These are phyloP conservation scores for Ailanthus altissimus DNA, from an alignment of 345 rosid species.

Conservation along the genomic window DNA sequence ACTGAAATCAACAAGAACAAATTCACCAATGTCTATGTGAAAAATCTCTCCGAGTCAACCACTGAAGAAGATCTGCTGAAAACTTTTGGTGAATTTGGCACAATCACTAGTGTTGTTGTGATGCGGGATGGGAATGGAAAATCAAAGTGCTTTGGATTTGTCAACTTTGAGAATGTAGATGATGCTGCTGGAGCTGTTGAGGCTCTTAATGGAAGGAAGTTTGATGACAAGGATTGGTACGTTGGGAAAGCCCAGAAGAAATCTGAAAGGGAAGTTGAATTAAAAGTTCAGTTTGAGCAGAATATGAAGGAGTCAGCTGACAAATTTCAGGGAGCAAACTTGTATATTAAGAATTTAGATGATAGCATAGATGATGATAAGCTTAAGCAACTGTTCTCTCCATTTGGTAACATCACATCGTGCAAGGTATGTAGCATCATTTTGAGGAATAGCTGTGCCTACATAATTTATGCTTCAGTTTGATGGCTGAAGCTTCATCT, in stretches of 20 bases:
- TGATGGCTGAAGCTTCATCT: slow-evolving; percentile 9
- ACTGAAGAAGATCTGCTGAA: slow-evolving; percentile 77
- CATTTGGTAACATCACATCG: slow-evolving; percentile 78
- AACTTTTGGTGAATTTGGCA: slow-evolving; percentile 73
- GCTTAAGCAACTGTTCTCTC: slow-evolving; percentile 77
- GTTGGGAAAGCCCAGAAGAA: slow-evolving; percentile 95
- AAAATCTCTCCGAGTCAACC: slow-evolving; percentile 72
- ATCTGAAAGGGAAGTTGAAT: slow-evolving; percentile 75
- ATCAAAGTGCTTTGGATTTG: slow-evolving; percentile 89
- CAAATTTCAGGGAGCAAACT: slow-evolving; percentile 75
- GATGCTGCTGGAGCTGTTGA: slow-evolving; percentile 91
- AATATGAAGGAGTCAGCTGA: slow-evolving; percentile 83
- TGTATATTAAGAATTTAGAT: slow-evolving; percentile 85
- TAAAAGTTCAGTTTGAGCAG: slow-evolving; percentile 72
- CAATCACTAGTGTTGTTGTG: slow-evolving; percentile 80
- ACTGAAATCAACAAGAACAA: slow-evolving; percentile 40
- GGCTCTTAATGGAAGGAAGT: slow-evolving; percentile 72
- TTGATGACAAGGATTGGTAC: slow-evolving; percentile 88
- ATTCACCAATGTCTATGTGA: slow-evolving; percentile 89
- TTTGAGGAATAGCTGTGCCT: neutral
- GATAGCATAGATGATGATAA: slow-evolving; percentile 83
- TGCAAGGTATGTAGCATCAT: slow-evolving; percentile 65
- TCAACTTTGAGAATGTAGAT: slow-evolving; percentile 83
- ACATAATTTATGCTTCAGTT: neutral
- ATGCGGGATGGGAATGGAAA: slow-evolving; percentile 86